phyloP scores from a whole-genome alignment of 768 basidiomycete species.

The Lentinula detonsa region DNA sequence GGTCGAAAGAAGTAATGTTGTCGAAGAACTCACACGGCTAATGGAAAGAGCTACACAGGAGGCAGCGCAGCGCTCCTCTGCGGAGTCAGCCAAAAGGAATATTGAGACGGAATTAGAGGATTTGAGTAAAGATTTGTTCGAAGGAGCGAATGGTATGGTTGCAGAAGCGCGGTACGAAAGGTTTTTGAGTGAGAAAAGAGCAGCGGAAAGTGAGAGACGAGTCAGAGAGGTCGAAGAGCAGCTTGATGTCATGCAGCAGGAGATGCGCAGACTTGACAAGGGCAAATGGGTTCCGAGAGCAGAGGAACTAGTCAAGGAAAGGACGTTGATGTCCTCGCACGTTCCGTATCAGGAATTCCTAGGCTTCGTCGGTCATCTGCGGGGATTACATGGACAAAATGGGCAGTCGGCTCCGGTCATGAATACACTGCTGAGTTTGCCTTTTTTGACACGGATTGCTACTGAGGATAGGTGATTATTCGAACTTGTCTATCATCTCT shows the following conservation, averaged over 20 bases:
- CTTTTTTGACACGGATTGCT: slow-evolving; percentile 71
- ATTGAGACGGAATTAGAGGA: slow-evolving; percentile 96
- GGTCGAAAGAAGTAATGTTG: slow-evolving; percentile 89
- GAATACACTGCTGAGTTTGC: slow-evolving; percentile 66
- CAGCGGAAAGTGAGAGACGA: slow-evolving; percentile 70
- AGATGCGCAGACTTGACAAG: slow-evolving; percentile 72
- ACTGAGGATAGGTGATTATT: slow-evolving; percentile 79
- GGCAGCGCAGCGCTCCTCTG: slow-evolving; percentile 84
- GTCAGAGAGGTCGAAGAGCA: slow-evolving; percentile 83
- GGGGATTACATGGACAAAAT: slow-evolving; percentile 49
- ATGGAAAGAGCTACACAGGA: slow-evolving; percentile 97
- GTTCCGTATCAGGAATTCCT: slow-evolving; percentile 77
- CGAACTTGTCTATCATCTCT: neutral
- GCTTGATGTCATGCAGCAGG: slow-evolving; percentile 75
- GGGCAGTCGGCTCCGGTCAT: slow-evolving; percentile 60
- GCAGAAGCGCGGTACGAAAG: slow-evolving; percentile 78
- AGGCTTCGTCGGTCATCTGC: slow-evolving; percentile 70
- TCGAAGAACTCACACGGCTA: slow-evolving; percentile 82
- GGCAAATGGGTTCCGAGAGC: slow-evolving; percentile 42
- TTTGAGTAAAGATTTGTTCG: slow-evolving; percentile 84
- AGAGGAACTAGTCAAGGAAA: slow-evolving; percentile 62
- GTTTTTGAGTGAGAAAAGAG: slow-evolving; percentile 63
- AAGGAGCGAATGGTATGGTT: slow-evolving; percentile 97
- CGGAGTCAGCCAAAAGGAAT: slow-evolving; percentile 71
- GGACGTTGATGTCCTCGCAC: slow-evolving; percentile 55